Evolutionary conservation across 805 yeast species (phyloP), one percentile per base, ranked within the genome.

Genomic region (Metschnikowia amazonensis): DNA sequence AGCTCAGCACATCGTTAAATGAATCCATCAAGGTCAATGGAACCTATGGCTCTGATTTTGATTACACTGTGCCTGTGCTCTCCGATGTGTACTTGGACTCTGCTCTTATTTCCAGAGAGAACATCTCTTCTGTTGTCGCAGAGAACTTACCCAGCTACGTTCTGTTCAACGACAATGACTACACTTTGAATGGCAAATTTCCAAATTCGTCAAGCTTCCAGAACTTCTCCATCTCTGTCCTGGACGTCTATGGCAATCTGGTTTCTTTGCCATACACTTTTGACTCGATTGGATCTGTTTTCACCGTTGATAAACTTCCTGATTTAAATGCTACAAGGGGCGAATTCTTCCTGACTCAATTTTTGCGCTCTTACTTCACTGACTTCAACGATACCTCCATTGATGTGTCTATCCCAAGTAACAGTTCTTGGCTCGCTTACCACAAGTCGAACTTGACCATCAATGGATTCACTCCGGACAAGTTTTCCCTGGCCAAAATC

Each of bases 311-410:
- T 36, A 57, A 70, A 1, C 65, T 85, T 44, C 73, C 81, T 9
- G 69, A 79, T 51, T 76, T 82, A 5, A 85, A 86, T 61, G 92
- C 88, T 6, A 84, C 92, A 1, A 70, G 75, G 45, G 86, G 82
- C 36, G 63, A 70, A 40, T 84, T 64, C 63, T 84, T 86, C 57
- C 66, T 72, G 55, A 82, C 81, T 58, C 67, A 74, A 49, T 68
- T 86, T 47, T 57, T 76, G 42, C 66, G 77, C 18, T 69, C 82
- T 3, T 76, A 74, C 53, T 82, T 86, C 60, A 77, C 85, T 2
- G 77, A 82, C 53, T 66, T 62, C 55, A 64, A 72, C 41, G 60
- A 66, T 14, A 80, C 89, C 1, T 62, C 67, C 18, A 64, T 86
- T 5, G 55, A 71, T 2, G 79, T 79, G 4, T 58, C 65, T 3